A percentile compares a stretch with the other conserved stretches of the same genome.
Evolutionary conservation across 164 flowering plant genomes (phyloP).

Genomic region (Macadamia tetraphylla): DNA sequence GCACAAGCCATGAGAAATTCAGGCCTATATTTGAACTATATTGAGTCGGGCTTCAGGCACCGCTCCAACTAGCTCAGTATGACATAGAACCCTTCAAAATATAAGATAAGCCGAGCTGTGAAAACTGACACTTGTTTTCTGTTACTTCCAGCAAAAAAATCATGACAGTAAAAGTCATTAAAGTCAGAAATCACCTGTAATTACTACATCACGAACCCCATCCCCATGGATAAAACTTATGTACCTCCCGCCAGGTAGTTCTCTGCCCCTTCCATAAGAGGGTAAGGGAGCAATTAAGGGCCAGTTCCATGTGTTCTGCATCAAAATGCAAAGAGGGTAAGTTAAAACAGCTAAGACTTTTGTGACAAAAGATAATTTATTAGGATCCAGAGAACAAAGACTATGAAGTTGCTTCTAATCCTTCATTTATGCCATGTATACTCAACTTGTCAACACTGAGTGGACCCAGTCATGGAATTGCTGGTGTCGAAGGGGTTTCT

Average conservation of each 20-base stretch:
- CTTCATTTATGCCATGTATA: no score
- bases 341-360: background rate
- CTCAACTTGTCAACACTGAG: no score
- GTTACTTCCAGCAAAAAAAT: background rate
- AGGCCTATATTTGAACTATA: no score
- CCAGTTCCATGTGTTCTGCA: constrained; percentile 72
- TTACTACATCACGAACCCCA: constrained; percentile 75
- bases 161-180: background rate
- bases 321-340: constrained; percentile 7
- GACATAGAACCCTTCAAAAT: no score
- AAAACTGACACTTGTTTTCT: background rate
- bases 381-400: no score
- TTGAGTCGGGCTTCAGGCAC: no score
- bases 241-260: constrained; percentile 89
- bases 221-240: constrained; percentile 89
- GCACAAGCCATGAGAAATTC: no score
- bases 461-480: no score
- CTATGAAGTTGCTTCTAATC: no score
- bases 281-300: constrained; percentile 86
- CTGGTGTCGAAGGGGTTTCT: no score
- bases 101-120: no score
- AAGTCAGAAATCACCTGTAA: constrained; percentile 59
- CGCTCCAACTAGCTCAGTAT: no score
- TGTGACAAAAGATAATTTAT: background rate
- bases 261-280: constrained; percentile 98